These are phyloP conservation scores for Neospora caninum DNA, from an alignment of 169 alveolate genomes.

Conservation along the genomic window DNA sequence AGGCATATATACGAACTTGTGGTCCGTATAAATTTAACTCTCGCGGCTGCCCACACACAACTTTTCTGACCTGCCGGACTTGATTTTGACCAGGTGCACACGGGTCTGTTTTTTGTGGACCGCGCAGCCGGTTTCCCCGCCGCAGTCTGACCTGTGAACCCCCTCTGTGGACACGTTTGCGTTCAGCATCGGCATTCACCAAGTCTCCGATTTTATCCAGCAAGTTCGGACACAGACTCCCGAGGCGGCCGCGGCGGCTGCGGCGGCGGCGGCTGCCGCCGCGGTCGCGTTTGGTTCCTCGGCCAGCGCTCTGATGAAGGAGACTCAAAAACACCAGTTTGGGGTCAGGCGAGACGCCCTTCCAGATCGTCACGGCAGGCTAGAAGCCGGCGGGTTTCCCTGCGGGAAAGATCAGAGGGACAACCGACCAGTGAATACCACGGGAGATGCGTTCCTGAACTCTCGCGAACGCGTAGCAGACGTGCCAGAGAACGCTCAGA, in stretches of 20 bases:
- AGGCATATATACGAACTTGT: too few species aligned
- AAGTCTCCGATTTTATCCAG: slow-evolving; percentile 18
- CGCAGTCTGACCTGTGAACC: neutral
- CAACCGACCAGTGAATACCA: neutral
- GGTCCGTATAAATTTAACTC: too few species aligned
- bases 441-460: neutral
- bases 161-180: neutral
- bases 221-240: slow-evolving; percentile 26
- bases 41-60: too few species aligned
- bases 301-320: slow-evolving; percentile 28
- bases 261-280: slow-evolving; percentile 15
- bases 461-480: too few species aligned
- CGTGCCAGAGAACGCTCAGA: too few species aligned
- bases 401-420: neutral
- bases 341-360: neutral
- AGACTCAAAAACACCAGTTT: neutral
- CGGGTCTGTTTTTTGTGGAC: too few species aligned
- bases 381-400: neutral
- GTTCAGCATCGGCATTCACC: slow-evolving; percentile 32
- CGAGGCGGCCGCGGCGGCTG: slow-evolving; percentile 8
- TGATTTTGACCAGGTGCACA: too few species aligned
- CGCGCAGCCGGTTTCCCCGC: too few species aligned
- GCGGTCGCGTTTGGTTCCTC: slow-evolving; percentile 10
- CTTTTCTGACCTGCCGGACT: too few species aligned
- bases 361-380: too few species aligned